Evolutionary conservation across 108 stramenopile genomes (phyloP).

Genomic region (Nitzschia inconspicua): DNA sequence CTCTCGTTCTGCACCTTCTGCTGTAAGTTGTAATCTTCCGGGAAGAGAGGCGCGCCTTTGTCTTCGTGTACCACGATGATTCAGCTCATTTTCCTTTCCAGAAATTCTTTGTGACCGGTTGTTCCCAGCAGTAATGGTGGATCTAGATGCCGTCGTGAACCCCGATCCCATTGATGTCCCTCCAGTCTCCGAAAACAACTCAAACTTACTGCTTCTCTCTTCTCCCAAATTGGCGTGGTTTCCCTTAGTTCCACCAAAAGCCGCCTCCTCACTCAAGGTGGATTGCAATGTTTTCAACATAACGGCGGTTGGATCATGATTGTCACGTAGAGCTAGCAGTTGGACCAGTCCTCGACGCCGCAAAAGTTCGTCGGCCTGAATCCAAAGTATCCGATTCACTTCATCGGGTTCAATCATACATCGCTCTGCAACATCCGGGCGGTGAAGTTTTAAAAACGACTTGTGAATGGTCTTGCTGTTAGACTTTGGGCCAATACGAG

Average conservation of each 20-base stretch:
- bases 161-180: neutral
- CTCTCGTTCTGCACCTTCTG: neutral
- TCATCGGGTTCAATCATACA: neutral
- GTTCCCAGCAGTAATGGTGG: no score
- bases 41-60: neutral
- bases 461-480: no score
- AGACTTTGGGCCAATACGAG: no score
- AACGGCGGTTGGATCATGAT: neutral
- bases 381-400: neutral
- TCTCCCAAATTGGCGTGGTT: constrained; percentile 5
- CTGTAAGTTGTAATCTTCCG: neutral
- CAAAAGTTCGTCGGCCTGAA: neutral
- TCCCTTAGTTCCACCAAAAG: neutral
- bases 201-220: neutral
- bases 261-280: neutral
- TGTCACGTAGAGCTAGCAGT: no score
- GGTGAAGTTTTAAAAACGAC: neutral
- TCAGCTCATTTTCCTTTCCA: no score
- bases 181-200: neutral
- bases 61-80: neutral
- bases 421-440: neutral
- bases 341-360: no score
- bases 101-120: no score
- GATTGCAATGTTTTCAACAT: neutral
- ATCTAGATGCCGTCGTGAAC: no score